A percentile compares a stretch with the other conserved stretches of the same genome.
Evolutionary conservation across 331 rosid genomes (phyloP).

Genomic region (Stylosanthes scabra): DNA sequence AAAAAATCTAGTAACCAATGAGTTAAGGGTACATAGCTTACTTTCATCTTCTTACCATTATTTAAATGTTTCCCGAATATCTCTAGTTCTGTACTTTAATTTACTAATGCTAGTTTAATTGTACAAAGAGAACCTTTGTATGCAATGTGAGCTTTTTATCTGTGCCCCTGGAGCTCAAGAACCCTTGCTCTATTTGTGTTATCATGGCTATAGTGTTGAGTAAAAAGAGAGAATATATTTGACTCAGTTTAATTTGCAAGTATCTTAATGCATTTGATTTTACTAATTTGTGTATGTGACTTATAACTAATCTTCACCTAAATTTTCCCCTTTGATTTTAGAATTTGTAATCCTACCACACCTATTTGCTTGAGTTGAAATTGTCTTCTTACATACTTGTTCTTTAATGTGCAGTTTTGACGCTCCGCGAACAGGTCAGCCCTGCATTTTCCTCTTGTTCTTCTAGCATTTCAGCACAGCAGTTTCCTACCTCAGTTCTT

Average conservation of each 20-base stretch:
- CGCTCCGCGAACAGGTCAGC: slow-evolving; percentile 59
- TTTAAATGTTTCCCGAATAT: background rate
- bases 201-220: too few relatives aligned
- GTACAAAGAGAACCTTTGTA: too few relatives aligned
- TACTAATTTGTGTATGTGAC: slow-evolving; percentile 8
- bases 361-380: slow-evolving; percentile 28
- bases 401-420: slow-evolving; percentile 59
- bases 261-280: slow-evolving; percentile 1
- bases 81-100: slow-evolving; percentile 3
- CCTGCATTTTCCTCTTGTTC: slow-evolving; percentile 53
- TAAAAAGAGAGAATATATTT: too few relatives aligned
- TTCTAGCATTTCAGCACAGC: slow-evolving; percentile 50
- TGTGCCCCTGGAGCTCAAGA: too few relatives aligned
- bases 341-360: too few relatives aligned
- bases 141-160: background rate
- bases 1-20: too few relatives aligned
- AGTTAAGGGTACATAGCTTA: too few relatives aligned
- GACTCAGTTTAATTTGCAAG: too few relatives aligned
- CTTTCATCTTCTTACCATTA: background rate
- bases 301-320: background rate
- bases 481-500: slow-evolving; percentile 71
- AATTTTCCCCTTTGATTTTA: background rate
- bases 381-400: slow-evolving; percentile 20
- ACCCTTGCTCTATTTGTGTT: too few relatives aligned
- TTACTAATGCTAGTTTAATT: slow-evolving; percentile 9